Evolutionary conservation across 192 early-diverging fungal species (phyloP).

Genomic region (Glomus cerebriforme): DNA sequence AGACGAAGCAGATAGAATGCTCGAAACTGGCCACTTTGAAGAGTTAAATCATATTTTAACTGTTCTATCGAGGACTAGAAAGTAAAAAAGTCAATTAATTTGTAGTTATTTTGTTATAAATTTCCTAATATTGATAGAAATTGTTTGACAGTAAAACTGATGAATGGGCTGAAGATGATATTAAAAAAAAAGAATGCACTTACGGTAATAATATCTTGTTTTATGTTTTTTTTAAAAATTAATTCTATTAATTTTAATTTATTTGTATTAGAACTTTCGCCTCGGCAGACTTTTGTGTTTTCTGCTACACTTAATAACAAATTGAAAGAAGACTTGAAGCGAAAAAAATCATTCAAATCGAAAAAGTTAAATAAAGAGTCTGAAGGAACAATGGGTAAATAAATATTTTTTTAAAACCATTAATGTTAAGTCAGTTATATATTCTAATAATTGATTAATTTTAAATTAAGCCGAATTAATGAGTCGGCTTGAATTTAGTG

Average conservation of each 20-base stretch:
- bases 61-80: constrained; percentile 47
- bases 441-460: no score
- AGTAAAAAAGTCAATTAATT: constrained; percentile 25
- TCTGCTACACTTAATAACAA: constrained; percentile 82
- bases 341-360: constrained; percentile 36
- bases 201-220: not conserved
- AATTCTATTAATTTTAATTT: constrained; percentile 22
- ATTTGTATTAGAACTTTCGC: constrained; percentile 32
- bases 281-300: constrained; percentile 88
- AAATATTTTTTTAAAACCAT: not conserved
- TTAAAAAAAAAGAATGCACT: not conserved
- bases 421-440: not conserved
- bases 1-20: constrained; percentile 86
- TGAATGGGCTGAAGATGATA: constrained; percentile 38
- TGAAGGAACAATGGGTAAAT: constrained; percentile 19
- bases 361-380: not conserved
- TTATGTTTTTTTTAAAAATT: not conserved
- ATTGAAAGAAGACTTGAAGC: constrained; percentile 50
- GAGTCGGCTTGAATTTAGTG: constrained; percentile 72
- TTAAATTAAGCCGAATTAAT: constrained; percentile 66
- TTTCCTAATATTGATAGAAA: not conserved
- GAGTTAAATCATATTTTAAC: constrained; percentile 70
- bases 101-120: not conserved
- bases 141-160: constrained; percentile 26
- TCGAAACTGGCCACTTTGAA: constrained; percentile 77